Conservation (phyloP, 139 green algal genomes). For the Microglena sp. region DNA sequence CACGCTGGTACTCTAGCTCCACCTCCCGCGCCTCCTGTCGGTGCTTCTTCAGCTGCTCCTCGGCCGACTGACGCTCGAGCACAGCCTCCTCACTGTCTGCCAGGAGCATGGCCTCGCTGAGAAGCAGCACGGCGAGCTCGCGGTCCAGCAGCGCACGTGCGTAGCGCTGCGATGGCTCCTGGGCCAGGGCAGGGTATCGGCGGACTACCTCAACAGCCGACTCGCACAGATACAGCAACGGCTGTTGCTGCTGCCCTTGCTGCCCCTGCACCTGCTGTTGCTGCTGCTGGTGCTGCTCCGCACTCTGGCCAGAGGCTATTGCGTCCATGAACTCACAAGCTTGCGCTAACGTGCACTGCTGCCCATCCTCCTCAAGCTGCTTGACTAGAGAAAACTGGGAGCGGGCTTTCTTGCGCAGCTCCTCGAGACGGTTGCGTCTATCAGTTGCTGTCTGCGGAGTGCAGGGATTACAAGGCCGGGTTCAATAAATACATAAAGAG, state of each 20-base stretch:
- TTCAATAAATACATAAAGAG: too few species aligned
- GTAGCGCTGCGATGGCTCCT: conserved; percentile 42
- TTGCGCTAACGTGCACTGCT: conserved; percentile 19
- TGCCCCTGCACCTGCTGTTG: background rate
- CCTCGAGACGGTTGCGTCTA: conserved; percentile 34
- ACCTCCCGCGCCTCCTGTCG: conserved; percentile 29
- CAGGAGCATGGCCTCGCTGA: conserved; percentile 56
- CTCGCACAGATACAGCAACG: background rate
- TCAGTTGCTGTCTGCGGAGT: conserved; percentile 22
- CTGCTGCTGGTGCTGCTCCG: background rate
- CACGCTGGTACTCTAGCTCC: conserved; percentile 43
- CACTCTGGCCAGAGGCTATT: conserved; percentile 7
- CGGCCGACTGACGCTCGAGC: conserved; percentile 24
- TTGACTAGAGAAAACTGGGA: conserved; percentile 40
- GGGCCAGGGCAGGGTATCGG: conserved; percentile 24
- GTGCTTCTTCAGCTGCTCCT: conserved; percentile 38
- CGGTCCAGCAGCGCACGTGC: conserved; percentile 57
- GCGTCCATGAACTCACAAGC: conserved; percentile 44
- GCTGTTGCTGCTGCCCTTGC: background rate
- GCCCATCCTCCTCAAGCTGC: conserved; percentile 27
- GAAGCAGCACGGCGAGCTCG: conserved; percentile 49
- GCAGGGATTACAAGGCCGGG: background rate
- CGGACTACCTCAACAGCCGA: conserved; percentile 34
- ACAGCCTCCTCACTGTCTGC: conserved; percentile 39
- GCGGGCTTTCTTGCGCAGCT: conserved; percentile 28